Conservation (phyloP, 2,329 filamentous ascomycete species). For the Ramichloridium luteum region DNA sequence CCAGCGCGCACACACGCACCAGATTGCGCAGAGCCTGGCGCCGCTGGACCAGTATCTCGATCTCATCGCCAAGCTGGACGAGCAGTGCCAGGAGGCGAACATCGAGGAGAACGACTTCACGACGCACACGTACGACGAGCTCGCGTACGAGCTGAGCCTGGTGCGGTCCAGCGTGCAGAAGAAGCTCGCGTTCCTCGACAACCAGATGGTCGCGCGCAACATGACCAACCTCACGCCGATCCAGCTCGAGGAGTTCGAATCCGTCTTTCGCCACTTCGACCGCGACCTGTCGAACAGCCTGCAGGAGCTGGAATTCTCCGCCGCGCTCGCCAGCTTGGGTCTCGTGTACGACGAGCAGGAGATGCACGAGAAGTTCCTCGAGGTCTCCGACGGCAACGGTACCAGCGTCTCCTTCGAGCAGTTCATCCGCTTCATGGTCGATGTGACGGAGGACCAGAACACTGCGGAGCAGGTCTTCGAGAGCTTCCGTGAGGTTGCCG, state of each 20-base stretch:
- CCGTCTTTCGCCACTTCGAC: conserved; percentile 95
- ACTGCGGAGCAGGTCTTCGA: conserved; percentile 98
- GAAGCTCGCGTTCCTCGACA: conserved; percentile 92
- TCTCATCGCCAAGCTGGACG: conserved; percentile 73
- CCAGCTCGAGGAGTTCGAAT: conserved; percentile 96
- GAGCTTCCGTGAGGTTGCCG: conserved; percentile 91
- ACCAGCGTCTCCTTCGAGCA: conserved; percentile 84
- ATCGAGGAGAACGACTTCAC: conserved; percentile 99
- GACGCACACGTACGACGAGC: conserved; percentile 96
- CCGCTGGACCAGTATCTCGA: conserved; percentile 86
- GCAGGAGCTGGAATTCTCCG: conserved; percentile 89
- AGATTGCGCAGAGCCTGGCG: conserved; percentile 70
- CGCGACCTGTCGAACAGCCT: conserved; percentile 82
- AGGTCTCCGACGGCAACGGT: conserved; percentile 55
- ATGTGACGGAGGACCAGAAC: conserved; percentile 97
- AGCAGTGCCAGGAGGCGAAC: conserved; percentile 87
- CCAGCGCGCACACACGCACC: conserved; percentile 75
- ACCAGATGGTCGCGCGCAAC: conserved; percentile 93
- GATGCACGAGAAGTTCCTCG: conserved; percentile 90
- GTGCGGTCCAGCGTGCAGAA: conserved; percentile 89
- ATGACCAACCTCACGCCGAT: conserved; percentile 99
- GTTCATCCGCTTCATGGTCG: conserved; percentile 99
- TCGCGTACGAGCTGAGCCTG: conserved; percentile 82
- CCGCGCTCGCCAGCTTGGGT: conserved; percentile 85
- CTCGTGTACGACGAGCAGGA: conserved; percentile 94